Base-by-base conservation (phyloP, 257 asterid species). In the Nicotiana noctiflora region DNA sequence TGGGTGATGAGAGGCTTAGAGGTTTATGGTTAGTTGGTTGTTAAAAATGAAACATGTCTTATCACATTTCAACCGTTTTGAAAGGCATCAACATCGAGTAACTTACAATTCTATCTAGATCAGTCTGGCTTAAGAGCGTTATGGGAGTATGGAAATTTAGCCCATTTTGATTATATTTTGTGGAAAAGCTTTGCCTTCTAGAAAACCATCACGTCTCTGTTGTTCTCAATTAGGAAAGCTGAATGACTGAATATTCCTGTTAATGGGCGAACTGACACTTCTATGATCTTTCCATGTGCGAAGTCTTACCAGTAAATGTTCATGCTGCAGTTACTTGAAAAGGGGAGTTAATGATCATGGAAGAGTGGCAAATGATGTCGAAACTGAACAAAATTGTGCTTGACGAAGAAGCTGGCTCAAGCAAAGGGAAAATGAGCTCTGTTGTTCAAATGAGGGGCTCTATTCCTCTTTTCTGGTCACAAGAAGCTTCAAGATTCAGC, bases 401-500 rank as follows among this genome's bases (percentile, higher is more conserved):
- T 77, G 98, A 94, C 62, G 99, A 96, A 84, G 98, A 96, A 87
- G 97, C 98, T 88, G 99, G 99, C 60, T 90, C 97, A 19, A 85
- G 88, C 90, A 96, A 94, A 87, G 99, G 99, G 75, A 91, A 90
- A 86, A 96, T 96, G 99, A 96, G 98, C 90, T 96, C 98, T 80
- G 97, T 96, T 86, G 93, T 94, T 80, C 99, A 96, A 86, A 91
- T 96, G 99, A 93, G 98, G 94, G 99, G 99, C 85, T 96, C 99
- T 80, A 96, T 96, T 84, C 99, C 99, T 60, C 98, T 96, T 84
- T 96, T 96, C 88, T 96, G 99, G 99, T 96, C 99, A 10, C 99
- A 96, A 87, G 98, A 96, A 89, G 98, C 98, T 83, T 94, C 99
- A 81, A 92, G 98, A 90, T 96, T 96, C 83, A 96, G 99, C 83